A percentile compares a stretch with the other conserved stretches of the same genome.
Evolutionary conservation across 176 grass and related monocot species (phyloP).

Genomic region (Cocos nucifera): DNA sequence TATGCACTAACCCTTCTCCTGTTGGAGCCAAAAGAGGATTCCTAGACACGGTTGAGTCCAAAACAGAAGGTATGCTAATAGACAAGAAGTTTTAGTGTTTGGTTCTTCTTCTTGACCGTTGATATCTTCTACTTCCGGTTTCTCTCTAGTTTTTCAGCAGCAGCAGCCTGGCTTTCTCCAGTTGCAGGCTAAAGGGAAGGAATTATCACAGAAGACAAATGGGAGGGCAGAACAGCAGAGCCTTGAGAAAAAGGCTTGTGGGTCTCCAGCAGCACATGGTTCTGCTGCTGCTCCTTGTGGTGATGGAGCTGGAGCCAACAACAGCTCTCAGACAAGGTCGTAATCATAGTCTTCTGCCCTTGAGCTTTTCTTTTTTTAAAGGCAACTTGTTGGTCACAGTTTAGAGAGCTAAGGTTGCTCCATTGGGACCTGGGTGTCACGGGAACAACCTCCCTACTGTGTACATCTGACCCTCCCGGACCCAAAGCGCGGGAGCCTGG

Average conservation of each 20-base stretch:
- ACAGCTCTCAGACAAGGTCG: slow-evolving; percentile 33
- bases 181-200: slow-evolving; percentile 8
- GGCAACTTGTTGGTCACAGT: too few relatives aligned
- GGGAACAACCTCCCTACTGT: too few relatives aligned
- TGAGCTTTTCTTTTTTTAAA: background rate
- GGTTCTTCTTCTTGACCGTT: background rate
- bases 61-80: slow-evolving; percentile 4
- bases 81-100: background rate
- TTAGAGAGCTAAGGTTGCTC: too few relatives aligned
- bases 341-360: background rate
- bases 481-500: too few relatives aligned
- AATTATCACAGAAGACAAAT: background rate
- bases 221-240: background rate
- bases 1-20: background rate
- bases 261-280: slow-evolving; percentile 1
- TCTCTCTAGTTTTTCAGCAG: slow-evolving; percentile 15
- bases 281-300: background rate
- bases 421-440: too few relatives aligned
- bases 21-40: slow-evolving; percentile 22
- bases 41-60: background rate
- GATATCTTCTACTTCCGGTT: background rate
- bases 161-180: slow-evolving; percentile 4
- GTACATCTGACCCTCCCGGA: too few relatives aligned
- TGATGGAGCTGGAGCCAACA: background rate
- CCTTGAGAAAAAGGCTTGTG: background rate